A percentile compares a stretch with the other conserved stretches of the same genome.
These are phyloP conservation scores for Alternaria sp. DNA, from an alignment of 2,329 filamentous ascomycete genomes.

Conservation along the genomic window DNA sequence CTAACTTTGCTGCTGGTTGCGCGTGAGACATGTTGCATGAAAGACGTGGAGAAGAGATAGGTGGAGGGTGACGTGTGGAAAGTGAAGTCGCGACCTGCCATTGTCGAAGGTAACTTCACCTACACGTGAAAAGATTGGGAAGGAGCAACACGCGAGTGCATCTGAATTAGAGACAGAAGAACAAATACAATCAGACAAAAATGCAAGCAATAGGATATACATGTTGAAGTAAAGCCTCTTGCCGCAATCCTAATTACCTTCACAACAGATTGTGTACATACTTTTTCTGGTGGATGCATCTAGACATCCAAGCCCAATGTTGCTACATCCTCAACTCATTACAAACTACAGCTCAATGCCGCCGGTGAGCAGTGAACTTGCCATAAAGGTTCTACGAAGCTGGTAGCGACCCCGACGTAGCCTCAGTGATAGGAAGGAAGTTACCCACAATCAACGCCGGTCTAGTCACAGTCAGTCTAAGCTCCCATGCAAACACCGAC, in stretches of 20 bases:
- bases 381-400: slow-evolving; percentile 8
- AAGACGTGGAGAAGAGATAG: too few relatives aligned
- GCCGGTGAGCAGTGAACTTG: background rate
- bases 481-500: background rate
- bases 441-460: slow-evolving; percentile 96
- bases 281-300: background rate
- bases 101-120: background rate
- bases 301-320: background rate
- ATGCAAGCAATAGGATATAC: slow-evolving; percentile 2
- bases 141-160: slow-evolving; percentile 1
- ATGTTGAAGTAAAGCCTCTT: background rate
- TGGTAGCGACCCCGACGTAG: slow-evolving; percentile 32
- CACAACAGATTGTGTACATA: background rate
- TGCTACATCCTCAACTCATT: background rate
- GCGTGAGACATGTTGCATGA: slow-evolving; percentile 34
- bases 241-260: background rate
- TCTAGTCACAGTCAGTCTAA: slow-evolving; percentile 54
- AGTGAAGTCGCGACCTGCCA: slow-evolving; percentile 3
- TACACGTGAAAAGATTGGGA: background rate
- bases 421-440: slow-evolving; percentile 83
- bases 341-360: background rate
- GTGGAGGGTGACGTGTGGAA: background rate
- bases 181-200: background rate
- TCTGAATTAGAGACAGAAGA: background rate
- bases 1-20: slow-evolving; percentile 30